A percentile compares a stretch with the other conserved stretches of the same genome.
Evolutionary conservation across 306 rosid genomes (phyloP).

Genomic region (Quercus berberidifolia): DNA sequence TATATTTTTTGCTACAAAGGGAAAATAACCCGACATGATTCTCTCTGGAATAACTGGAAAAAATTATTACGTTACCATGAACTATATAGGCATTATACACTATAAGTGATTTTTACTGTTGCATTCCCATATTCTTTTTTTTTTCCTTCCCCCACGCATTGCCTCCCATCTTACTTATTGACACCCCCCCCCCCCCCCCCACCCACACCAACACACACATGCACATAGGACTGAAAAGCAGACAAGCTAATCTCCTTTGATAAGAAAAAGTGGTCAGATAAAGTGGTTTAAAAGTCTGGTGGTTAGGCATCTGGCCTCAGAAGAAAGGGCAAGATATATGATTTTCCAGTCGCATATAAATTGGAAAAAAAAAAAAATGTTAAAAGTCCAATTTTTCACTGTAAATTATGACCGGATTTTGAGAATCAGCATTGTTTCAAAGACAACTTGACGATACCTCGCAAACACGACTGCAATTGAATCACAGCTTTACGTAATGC

Average conservation of each 20-base stretch:
- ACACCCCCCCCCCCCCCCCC: not conserved
- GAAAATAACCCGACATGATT: not conserved
- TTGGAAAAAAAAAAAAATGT: not conserved
- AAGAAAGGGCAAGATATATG: not conserved
- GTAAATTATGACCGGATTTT: not conserved
- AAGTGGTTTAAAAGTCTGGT: not conserved
- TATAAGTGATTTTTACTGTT: not conserved
- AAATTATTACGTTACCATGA: not conserved
- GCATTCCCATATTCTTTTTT: not conserved
- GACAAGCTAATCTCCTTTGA: not conserved
- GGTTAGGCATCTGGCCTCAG: not conserved
- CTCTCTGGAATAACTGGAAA: not conserved
- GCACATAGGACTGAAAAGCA: not conserved
- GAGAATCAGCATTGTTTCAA: slow-evolving; percentile 14
- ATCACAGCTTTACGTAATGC: slow-evolving; percentile 81
- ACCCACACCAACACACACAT: no score
- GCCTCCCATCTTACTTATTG: not conserved
- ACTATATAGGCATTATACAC: not conserved
- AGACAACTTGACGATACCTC: slow-evolving; percentile 56
- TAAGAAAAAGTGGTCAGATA: not conserved
- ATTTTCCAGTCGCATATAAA: not conserved
- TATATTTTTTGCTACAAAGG: not conserved
- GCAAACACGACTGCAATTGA: slow-evolving; percentile 74
- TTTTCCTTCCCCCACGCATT: not conserved
- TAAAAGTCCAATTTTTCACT: not conserved